A percentile compares a stretch with the other conserved stretches of the same genome.
Evolutionary conservation across 441 rosid genomes (phyloP).

Genomic region (Aquilaria agallochum): DNA sequence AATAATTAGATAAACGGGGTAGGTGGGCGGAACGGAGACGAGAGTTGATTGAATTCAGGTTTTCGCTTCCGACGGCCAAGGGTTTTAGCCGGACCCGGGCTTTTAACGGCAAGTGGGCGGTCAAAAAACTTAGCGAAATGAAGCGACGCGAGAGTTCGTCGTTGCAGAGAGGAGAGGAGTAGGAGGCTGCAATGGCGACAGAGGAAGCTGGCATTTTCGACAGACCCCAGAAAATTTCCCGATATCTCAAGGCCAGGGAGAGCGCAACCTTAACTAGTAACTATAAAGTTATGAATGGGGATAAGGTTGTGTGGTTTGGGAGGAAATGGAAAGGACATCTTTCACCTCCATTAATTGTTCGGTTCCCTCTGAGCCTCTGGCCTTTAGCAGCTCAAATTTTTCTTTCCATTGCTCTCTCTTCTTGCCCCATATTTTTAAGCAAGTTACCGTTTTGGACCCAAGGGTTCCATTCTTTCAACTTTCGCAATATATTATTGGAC

Average conservation of each 20-base stretch:
- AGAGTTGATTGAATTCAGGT: conserved; percentile 17
- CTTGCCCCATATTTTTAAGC: too few relatives aligned
- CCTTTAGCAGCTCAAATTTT: too few relatives aligned
- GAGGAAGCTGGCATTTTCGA: conserved; percentile 30
- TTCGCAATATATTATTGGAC: too few relatives aligned
- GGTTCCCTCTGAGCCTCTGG: too few relatives aligned
- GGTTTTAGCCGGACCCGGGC: conserved; percentile 28
- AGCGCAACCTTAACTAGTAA: not conserved
- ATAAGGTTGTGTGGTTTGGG: not conserved
- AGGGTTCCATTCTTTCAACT: too few relatives aligned
- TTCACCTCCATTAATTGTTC: too few relatives aligned
- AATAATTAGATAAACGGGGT: conserved; percentile 25
- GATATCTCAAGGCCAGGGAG: not conserved
- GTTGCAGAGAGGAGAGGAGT: conserved; percentile 25
- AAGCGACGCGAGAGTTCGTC: conserved; percentile 22
- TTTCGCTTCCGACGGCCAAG: conserved; percentile 33
- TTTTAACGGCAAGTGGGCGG: conserved; percentile 22
- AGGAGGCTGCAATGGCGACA: conserved; percentile 38
- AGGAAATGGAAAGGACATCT: too few relatives aligned
- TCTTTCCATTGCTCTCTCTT: too few relatives aligned
- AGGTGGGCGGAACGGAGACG: conserved; percentile 22
- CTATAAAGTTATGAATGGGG: not conserved
- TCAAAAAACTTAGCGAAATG: conserved; percentile 13
- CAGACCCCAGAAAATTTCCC: not conserved
- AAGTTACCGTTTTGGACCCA: too few relatives aligned